phyloP scores from a whole-genome alignment of 2,329 filamentous ascomycete species.

The Pseudocercospora cruenta region DNA sequence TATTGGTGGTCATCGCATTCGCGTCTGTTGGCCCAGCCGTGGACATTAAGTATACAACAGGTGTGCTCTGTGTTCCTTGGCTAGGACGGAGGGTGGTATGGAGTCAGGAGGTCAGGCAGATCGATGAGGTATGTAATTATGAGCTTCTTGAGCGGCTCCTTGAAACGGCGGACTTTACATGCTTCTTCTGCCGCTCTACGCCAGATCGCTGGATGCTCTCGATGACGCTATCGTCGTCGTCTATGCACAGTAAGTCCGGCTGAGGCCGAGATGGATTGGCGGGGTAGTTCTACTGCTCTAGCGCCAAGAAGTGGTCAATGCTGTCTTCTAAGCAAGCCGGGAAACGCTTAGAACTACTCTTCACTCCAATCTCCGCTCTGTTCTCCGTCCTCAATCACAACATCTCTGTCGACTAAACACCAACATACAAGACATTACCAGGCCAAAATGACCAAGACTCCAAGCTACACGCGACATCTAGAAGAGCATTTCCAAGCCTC shows the following conservation, averaged over 20 bases:
- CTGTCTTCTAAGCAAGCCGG: neutral
- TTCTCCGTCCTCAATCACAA: neutral
- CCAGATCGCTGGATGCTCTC: neutral
- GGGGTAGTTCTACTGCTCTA: neutral
- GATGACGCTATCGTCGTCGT: neutral
- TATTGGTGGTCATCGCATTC: slow-evolving; percentile 24
- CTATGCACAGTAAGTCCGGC: neutral
- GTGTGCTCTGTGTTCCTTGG: neutral
- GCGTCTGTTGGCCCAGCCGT: neutral
- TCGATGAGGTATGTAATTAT: neutral
- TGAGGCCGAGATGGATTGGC: neutral
- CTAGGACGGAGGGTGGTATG: neutral
- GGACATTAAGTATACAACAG: neutral
- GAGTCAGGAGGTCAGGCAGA: neutral
- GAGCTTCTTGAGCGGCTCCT: neutral
- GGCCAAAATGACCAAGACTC: neutral
- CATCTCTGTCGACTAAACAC: neutral
- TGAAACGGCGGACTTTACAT: neutral
- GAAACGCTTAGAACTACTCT: neutral
- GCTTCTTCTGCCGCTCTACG: neutral
- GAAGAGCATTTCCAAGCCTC: neutral
- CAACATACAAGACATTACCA: neutral
- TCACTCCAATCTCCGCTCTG: neutral
- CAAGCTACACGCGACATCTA: neutral
- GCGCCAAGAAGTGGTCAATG: neutral